phyloP scores from a whole-genome alignment of 768 basidiomycete species.

The Trametes meyenii region DNA sequence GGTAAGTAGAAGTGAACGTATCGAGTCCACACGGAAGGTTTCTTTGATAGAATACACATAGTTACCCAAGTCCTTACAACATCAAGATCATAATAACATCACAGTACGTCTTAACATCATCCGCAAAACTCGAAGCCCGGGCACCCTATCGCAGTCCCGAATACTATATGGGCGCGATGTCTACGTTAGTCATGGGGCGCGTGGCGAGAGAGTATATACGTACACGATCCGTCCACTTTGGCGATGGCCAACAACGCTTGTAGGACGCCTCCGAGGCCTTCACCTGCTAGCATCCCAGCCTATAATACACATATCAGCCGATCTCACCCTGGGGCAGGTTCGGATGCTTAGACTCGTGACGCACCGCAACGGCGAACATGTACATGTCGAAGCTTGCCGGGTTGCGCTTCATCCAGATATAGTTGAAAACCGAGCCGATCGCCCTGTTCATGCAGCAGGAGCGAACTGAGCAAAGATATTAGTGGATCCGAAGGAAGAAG shows the following conservation, averaged over 20 bases:
- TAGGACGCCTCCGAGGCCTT: constrained; percentile 62
- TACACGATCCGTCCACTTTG: constrained; percentile 52
- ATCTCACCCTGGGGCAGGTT: no score
- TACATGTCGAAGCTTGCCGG: constrained; percentile 40
- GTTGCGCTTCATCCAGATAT: constrained; percentile 49
- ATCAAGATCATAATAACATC: no score
- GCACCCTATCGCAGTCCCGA: constrained; percentile 56
- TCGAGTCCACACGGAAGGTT: no score
- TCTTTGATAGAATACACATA: no score
- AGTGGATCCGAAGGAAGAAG: background rate
- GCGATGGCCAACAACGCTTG: constrained; percentile 55
- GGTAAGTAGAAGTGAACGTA: no score
- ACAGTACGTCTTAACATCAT: constrained; percentile 25
- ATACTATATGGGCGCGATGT: constrained; percentile 19
- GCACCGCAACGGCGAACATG: constrained; percentile 38
- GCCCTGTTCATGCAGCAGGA: constrained; percentile 21
- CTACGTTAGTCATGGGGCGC: background rate
- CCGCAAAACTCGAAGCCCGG: constrained; percentile 56
- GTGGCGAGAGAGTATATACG: background rate
- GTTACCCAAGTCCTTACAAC: no score
- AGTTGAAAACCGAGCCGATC: constrained; percentile 51
- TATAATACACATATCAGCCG: background rate
- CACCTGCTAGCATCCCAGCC: constrained; percentile 45
- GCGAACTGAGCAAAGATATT: background rate
- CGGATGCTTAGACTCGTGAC: background rate